A percentile compares a stretch with the other conserved stretches of the same genome.
Conservation (phyloP, 2,329 filamentous ascomycete genomes). For the Pestalotiopsis sp. region DNA sequence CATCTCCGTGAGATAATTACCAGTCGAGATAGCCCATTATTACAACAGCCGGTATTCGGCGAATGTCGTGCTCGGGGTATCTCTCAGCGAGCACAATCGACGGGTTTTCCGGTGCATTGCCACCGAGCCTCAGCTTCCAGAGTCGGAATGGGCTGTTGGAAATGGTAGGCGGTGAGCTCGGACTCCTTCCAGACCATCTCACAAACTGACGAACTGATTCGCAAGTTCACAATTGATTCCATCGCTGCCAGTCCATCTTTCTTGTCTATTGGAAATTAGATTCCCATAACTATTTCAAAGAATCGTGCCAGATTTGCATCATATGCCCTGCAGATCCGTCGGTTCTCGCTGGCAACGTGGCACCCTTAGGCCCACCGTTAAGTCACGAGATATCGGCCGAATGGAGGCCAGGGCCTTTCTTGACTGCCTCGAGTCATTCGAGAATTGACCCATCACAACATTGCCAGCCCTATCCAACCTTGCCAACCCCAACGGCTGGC, state of each 20-base stretch:
- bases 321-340: background rate
- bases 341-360: background rate
- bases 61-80: background rate
- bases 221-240: background rate
- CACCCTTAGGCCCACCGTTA: background rate
- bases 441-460: background rate
- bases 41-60: background rate
- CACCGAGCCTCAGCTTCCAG: background rate
- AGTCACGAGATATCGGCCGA: background rate
- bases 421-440: background rate
- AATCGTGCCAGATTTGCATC: background rate
- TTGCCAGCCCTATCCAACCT: background rate
- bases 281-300: background rate
- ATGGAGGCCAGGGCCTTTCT: background rate
- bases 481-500: background rate
- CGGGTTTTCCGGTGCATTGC: background rate
- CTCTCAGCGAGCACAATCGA: background rate
- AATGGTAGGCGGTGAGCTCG: background rate
- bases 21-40: background rate
- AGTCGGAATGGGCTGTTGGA: background rate
- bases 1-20: background rate
- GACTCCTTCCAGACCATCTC: background rate
- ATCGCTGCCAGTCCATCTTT: background rate
- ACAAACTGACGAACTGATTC: background rate
- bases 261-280: background rate